Percentiles rank a stretch among this genome's conserved stretches.
Conservation (phyloP, 1,139 yeast species). For the Nakaseomyces glabratus region DNA sequence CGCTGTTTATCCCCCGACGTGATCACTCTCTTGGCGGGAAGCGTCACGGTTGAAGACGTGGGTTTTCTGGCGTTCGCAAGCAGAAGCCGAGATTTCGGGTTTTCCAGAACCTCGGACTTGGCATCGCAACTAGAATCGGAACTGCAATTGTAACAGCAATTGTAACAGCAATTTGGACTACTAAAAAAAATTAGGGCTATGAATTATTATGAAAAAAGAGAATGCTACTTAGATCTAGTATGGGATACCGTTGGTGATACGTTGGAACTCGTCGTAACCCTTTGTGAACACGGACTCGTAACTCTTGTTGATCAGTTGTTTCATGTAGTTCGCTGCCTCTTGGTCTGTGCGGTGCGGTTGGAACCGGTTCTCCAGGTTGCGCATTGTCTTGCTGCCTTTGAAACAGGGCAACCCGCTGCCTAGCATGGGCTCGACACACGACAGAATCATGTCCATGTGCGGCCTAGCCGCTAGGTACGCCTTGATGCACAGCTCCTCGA, state of each 20-base stretch:
- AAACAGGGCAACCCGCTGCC: constrained; percentile 95
- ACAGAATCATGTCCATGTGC: constrained; percentile 75
- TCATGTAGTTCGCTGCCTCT: constrained; percentile 76
- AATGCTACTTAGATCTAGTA: constrained; percentile 37
- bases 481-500: constrained; percentile 89
- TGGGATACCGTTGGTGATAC: constrained; percentile 93
- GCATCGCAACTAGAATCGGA: too few relatives aligned
- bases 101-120: too few relatives aligned
- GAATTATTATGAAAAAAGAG: too few relatives aligned
- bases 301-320: constrained; percentile 66
- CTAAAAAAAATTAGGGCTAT: not conserved
- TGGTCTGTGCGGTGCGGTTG: constrained; percentile 72
- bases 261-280: constrained; percentile 96
- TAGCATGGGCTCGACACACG: constrained; percentile 85
- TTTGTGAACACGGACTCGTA: constrained; percentile 83
- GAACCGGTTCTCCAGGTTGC: constrained; percentile 67
- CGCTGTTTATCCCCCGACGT: too few relatives aligned
- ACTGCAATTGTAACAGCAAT: too few relatives aligned
- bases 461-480: constrained; percentile 88
- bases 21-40: too few relatives aligned
- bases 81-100: too few relatives aligned
- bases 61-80: too few relatives aligned
- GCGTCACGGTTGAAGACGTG: too few relatives aligned
- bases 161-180: not conserved
- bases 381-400: constrained; percentile 73